A percentile compares a stretch with the other conserved stretches of the same genome.
phyloP scores from a whole-genome alignment of 2,329 filamentous ascomycete genomes.

The Rhynchosporium graminicola region DNA sequence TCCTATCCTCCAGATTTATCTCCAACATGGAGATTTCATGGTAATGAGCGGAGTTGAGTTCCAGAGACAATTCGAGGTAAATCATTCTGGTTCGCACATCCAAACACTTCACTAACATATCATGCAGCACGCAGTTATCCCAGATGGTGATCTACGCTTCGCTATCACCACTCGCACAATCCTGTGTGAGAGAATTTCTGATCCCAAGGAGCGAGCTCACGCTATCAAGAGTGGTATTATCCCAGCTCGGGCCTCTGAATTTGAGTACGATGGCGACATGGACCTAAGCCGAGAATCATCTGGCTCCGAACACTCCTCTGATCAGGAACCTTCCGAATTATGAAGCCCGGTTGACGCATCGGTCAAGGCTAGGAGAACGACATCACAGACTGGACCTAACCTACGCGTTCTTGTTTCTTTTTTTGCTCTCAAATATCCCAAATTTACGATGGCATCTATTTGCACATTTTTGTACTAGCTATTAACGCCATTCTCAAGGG shows the following conservation, averaged over 20 bases:
- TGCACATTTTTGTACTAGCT: background rate
- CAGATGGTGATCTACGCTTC: constrained; percentile 53
- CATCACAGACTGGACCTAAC: too few species aligned
- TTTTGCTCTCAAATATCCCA: background rate
- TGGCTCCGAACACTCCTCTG: background rate
- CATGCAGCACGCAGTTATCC: constrained; percentile 52
- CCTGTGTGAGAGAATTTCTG: constrained; percentile 45
- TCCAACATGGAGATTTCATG: constrained; percentile 65
- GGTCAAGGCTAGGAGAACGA: background rate
- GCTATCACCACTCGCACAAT: constrained; percentile 59
- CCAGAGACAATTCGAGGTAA: constrained; percentile 59
- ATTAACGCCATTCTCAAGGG: background rate
- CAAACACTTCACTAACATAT: constrained; percentile 20
- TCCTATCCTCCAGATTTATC: constrained; percentile 43
- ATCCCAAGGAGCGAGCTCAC: constrained; percentile 33
- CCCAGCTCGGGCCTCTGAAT: constrained; percentile 38
- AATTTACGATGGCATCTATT: constrained; percentile 3
- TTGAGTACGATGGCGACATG: constrained; percentile 39
- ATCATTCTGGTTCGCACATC: background rate
- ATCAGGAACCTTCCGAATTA: background rate
- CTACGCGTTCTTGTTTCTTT: background rate
- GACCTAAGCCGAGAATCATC: constrained; percentile 14
- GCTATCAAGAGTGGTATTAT: constrained; percentile 41
- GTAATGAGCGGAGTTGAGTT: constrained; percentile 63
- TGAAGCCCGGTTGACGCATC: background rate